These are phyloP conservation scores for Populus davidiana DNA, from an alignment of 345 rosid species.

Conservation along the genomic window DNA sequence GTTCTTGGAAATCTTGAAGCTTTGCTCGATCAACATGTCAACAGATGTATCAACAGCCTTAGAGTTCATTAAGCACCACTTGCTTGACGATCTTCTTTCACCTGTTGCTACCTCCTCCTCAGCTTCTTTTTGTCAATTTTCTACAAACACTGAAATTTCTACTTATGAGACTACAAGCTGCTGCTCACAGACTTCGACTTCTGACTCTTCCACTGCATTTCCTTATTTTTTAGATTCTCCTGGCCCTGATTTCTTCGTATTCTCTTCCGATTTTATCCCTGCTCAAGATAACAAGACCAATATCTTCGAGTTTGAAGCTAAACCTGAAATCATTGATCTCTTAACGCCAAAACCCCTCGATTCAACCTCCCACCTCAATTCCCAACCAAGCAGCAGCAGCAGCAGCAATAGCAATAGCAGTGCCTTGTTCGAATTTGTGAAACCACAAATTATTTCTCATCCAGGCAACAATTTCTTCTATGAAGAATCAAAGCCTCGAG, in stretches of 20 bases:
- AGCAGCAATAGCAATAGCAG: neutral
- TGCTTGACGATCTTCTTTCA: slow-evolving; percentile 44
- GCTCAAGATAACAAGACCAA: slow-evolving; percentile 4
- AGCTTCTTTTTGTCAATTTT: neutral
- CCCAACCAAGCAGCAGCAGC: slow-evolving; percentile 5
- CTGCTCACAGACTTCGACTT: slow-evolving; percentile 26
- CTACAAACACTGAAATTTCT: neutral
- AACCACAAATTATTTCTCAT: neutral
- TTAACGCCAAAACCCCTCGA: slow-evolving; percentile 23
- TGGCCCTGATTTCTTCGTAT: slow-evolving; percentile 21
- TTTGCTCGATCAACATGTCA: slow-evolving; percentile 28
- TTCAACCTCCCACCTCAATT: neutral
- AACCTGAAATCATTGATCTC: slow-evolving; percentile 40
- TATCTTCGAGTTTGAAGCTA: slow-evolving; percentile 36
- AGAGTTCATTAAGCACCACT: slow-evolving; percentile 46
- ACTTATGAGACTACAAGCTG: neutral
- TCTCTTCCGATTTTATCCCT: neutral
- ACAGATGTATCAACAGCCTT: slow-evolving; percentile 37
- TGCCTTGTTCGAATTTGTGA: slow-evolving; percentile 21
- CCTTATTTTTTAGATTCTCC: slow-evolving; percentile 16
- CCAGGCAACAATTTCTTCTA: slow-evolving; percentile 7
- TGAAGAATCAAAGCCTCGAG: slow-evolving; percentile 27
- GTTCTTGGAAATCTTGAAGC: neutral
- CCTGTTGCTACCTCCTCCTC: slow-evolving; percentile 7
- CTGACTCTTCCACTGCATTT: slow-evolving; percentile 22